Evolutionary conservation across 169 alveolate species (phyloP).

Genomic region (Eimeria brunetti): DNA sequence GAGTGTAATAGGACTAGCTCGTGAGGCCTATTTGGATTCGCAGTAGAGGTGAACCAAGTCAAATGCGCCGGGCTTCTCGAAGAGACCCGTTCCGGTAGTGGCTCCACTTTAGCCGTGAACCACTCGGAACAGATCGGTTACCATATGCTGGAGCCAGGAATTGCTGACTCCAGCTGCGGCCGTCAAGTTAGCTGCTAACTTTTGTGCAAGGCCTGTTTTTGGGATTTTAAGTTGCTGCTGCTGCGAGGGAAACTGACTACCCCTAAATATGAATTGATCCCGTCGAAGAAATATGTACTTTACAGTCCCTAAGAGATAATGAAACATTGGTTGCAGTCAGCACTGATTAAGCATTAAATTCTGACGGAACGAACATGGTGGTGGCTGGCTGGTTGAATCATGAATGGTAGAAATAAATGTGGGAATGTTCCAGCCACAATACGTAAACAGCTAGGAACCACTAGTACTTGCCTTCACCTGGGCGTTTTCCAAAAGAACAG

Average conservation of each 20-base stretch:
- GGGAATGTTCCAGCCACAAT: neutral
- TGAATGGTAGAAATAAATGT: neutral
- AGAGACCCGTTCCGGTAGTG: neutral
- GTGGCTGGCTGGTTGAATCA: neutral
- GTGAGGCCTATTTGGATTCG: neutral
- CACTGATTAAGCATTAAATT: neutral
- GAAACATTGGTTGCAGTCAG: neutral
- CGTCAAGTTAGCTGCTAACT: neutral
- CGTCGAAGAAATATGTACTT: neutral
- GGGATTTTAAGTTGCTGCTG: neutral
- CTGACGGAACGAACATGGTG: neutral
- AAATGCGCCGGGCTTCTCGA: neutral
- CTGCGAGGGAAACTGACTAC: neutral
- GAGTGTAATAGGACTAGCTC: neutral
- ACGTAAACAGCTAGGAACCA: neutral
- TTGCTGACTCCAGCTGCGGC: neutral
- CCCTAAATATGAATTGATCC: neutral
- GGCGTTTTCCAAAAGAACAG: neutral
- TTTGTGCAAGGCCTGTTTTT: neutral
- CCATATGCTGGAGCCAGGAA: constrained; percentile 22
- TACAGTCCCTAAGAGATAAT: neutral
- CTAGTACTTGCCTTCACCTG: neutral
- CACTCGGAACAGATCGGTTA: neutral
- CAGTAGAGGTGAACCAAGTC: neutral
- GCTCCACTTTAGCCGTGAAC: neutral